These are phyloP conservation scores for Eucalyptus albens DNA, from an alignment of 345 rosid species.

Conservation along the genomic window DNA sequence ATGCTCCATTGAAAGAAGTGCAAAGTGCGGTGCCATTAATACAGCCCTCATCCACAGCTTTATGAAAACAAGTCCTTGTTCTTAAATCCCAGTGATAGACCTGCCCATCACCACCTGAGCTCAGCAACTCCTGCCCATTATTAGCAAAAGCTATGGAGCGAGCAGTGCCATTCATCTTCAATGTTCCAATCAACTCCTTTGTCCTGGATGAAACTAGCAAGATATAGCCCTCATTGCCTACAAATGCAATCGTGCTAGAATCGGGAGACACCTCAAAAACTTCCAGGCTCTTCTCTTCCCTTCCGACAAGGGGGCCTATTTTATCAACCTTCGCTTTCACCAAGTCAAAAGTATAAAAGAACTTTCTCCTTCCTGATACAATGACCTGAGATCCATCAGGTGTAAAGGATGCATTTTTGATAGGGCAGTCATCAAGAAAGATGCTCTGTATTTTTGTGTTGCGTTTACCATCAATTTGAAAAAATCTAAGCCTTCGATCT, in stretches of 20 bases:
- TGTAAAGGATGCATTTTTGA: constrained; percentile 67
- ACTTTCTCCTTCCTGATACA: constrained; percentile 85
- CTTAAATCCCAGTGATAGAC: constrained; percentile 90
- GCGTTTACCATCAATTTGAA: constrained; percentile 90
- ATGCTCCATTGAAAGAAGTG: constrained; percentile 38
- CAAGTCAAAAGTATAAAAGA: constrained; percentile 83
- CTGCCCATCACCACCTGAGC: constrained; percentile 90
- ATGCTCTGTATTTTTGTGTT: constrained; percentile 82
- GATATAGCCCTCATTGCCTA: constrained; percentile 83
- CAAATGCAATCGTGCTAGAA: constrained; percentile 66
- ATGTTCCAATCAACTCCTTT: constrained; percentile 69
- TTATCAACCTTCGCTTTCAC: constrained; percentile 71
- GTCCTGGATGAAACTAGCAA: constrained; percentile 76
- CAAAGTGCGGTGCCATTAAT: constrained; percentile 61
- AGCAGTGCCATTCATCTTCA: constrained; percentile 89
- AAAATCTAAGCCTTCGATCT: constrained; percentile 61
- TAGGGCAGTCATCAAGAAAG: constrained; percentile 77
- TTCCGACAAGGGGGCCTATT: constrained; percentile 83
- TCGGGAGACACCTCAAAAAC: constrained; percentile 77
- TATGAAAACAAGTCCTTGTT: constrained; percentile 66
- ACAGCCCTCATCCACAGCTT: constrained; percentile 85
- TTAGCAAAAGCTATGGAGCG: constrained; percentile 66
- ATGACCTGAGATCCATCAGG: constrained; percentile 92
- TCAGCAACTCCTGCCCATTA: constrained; percentile 57
- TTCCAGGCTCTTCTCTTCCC: constrained; percentile 97